Base-by-base conservation (phyloP, 352 stramenopile genomes). In the Pythium angustatum region DNA sequence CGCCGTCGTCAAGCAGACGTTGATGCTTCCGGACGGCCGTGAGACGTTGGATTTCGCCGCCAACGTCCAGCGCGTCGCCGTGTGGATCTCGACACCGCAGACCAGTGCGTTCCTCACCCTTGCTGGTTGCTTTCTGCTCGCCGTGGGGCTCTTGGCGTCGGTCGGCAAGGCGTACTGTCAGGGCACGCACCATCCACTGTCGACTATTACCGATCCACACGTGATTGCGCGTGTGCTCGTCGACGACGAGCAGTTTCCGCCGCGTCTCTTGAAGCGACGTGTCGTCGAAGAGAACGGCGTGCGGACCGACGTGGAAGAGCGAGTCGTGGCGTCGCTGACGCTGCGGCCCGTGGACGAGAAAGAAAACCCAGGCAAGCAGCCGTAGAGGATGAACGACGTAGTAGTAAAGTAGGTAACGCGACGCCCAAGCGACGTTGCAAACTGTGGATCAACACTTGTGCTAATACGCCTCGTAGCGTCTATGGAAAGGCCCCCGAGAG, bases 1-100 rank as follows among this genome's bases (percentile, higher is more conserved):
- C 31, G 76, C 47, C 0, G 48, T 77, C 3, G 27, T 19, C 0
- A 26, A 47, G n/a, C n/a, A n/a, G 36, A 43, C 36, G 36, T 43
- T n/a, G n/a, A n/a, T n/a, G 36, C 36, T 43, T n/a, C 36, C 36
- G n/a, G 5, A 21, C 36, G 7, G 36, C 36, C 36, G 36, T 17
- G 36, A 17, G 5, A 10, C 4, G 11, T 19, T 8, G 11, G 5
- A 17, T 43, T 10, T 19, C 36, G 36, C 36, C n/a, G 5, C 5
- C 7, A 43, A 43, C 36, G 36, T 43, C 5, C 36, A 43, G 36
- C 6, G 4, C 11, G n/a, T 43, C 11, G n/a, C 11, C 11, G 36
- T 43, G 36, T 43, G 36, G 36, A 10, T 43, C 36, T 43, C 36
- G 36, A 17, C n/a, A 10, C 36, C 36, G 5, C 36, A 19, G 36